These are phyloP conservation scores for Xylogone sp. DNA, from an alignment of 2,329 filamentous ascomycete genomes.

Conservation along the genomic window DNA sequence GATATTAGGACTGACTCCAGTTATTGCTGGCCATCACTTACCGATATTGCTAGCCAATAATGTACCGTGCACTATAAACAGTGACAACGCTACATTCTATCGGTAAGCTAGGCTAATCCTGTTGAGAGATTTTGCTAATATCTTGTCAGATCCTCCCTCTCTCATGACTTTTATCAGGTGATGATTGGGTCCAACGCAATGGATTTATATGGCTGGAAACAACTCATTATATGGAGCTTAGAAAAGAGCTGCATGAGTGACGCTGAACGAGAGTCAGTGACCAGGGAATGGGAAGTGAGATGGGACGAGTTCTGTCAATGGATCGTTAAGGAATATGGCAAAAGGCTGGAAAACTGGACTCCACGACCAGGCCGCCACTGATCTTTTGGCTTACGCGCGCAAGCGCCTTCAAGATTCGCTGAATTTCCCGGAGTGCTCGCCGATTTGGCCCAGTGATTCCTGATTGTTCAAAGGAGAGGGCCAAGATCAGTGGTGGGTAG, in stretches of 20 bases:
- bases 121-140: conserved; percentile 2
- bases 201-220: conserved; percentile 67
- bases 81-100: conserved; percentile 72
- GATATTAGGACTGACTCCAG: conserved; percentile 64
- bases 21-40: conserved; percentile 61
- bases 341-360: conserved; percentile 12
- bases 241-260: conserved; percentile 56
- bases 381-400: neutral
- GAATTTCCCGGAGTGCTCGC: neutral
- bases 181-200: conserved; percentile 67
- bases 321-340: conserved; percentile 41
- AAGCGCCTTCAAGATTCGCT: neutral
- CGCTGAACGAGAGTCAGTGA: conserved; percentile 35
- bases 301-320: conserved; percentile 58
- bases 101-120: conserved; percentile 39
- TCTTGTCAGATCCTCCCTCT: conserved; percentile 57
- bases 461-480: no score
- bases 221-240: conserved; percentile 60
- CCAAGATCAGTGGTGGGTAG: no score
- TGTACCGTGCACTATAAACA: conserved; percentile 70
- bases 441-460: no score
- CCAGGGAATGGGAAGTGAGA: conserved; percentile 43
- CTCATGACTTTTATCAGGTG: conserved; percentile 74
- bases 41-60: conserved; percentile 68
- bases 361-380: conserved; percentile 5